Conservation (phyloP, 78 protist genomes). For the Monosiga brevicollis region DNA sequence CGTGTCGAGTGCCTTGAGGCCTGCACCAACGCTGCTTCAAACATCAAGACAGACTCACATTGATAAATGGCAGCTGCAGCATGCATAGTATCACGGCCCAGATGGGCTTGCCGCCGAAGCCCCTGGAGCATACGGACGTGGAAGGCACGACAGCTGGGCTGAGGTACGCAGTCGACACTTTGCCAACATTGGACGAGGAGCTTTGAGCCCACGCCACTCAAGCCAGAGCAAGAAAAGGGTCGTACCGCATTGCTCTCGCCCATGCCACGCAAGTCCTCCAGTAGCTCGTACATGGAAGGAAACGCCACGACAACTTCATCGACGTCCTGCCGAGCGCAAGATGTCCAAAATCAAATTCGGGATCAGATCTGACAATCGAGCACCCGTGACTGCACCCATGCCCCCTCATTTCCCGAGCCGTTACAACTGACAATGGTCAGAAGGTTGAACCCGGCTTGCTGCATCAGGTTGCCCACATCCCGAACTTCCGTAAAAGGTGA, state of each 20-base stretch:
- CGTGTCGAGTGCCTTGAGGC: too few relatives aligned
- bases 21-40: too few relatives aligned
- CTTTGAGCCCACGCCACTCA: neutral
- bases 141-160: neutral
- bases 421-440: neutral
- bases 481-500: neutral
- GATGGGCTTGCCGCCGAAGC: neutral
- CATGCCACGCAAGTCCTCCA: constrained; percentile 1
- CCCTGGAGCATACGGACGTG: neutral
- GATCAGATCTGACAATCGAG: too few relatives aligned
- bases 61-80: constrained; percentile 12
- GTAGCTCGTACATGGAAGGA: neutral
- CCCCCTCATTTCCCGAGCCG: neutral
- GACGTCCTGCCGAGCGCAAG: neutral
- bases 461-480: neutral
- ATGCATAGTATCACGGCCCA: neutral
- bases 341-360: too few relatives aligned
- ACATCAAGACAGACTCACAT: neutral
- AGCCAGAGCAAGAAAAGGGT: neutral
- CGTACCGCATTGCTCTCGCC: constrained; percentile 5
- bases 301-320: neutral
- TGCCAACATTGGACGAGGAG: neutral
- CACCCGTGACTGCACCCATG: too few relatives aligned
- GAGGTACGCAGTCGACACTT: neutral
- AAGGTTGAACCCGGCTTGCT: neutral